Evolutionary conservation across 768 basidiomycete genomes (phyloP), one percentile per base, ranked within the genome.

Genomic region (Rhodotorula paludigena): DNA sequence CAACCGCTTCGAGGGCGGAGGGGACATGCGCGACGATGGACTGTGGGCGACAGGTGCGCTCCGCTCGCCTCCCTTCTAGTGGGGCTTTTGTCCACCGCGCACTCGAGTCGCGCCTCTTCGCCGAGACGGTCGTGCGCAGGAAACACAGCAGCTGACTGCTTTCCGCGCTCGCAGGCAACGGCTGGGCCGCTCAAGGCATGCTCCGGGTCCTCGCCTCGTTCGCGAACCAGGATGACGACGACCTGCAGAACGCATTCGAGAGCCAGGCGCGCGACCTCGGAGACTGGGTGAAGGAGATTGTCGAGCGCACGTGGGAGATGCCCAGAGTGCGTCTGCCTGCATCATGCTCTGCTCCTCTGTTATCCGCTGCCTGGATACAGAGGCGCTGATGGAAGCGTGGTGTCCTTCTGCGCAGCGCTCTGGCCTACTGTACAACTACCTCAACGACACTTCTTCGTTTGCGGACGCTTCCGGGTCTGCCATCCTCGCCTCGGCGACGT

Each of bases 171-270:
- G 38, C 49, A 71, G 69, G 63, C 0, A 92, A 92, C 63, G 91
- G 81, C 5, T 94, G 92, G 92, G 92, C 88, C 0, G 89, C 89
- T 0, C 87, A 85, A 25, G 91, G 92, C 2, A 92, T 92, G 83
- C 80, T 91, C 25, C 85, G 91, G 9, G 90, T 92, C 8, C 81
- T 89, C 1, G 85, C 83, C 3, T 89, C 89, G 3, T 86, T 91
- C 63, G 80, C 83, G 71, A 80, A 84, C 38, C 88, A 88, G 0
- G 79, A 82, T 56, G 25, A 57, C 44, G 11, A 12, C 23, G 30
- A 21, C 2, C 88, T 81, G 69, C 48, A 59, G 12, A 25, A 47
- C 18, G 48, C 30, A 9, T 73, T 68, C 57, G 21, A 30, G 30
- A 55, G 16, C 78, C 80, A 36, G 78, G 69, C 47, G 30, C 38